Evolutionary conservation across 2,329 filamentous ascomycete species (phyloP).

Genomic region (Aspergillus amoenus): DNA sequence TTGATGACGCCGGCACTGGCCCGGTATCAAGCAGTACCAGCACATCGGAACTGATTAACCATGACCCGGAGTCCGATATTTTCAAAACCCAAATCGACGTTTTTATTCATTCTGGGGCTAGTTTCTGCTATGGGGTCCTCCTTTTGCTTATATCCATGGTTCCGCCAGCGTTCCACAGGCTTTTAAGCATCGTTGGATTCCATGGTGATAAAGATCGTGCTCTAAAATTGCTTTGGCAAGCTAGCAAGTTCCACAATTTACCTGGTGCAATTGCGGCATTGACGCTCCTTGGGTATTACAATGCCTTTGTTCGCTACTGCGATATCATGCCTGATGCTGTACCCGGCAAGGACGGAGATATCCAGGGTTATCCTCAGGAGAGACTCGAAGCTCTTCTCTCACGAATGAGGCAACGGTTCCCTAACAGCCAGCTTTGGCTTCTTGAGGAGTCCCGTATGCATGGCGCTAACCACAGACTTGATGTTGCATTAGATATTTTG

Average conservation of each 20-base stretch:
- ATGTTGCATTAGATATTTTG: slow-evolving; percentile 67
- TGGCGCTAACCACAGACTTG: slow-evolving; percentile 65
- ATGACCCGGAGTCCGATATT: slow-evolving; percentile 60
- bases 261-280: slow-evolving; percentile 89
- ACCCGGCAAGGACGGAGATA: slow-evolving; percentile 50
- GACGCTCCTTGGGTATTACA: slow-evolving; percentile 81
- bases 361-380: slow-evolving; percentile 70
- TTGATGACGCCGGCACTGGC: slow-evolving; percentile 18
- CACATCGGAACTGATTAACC: slow-evolving; percentile 34
- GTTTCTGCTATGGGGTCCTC: slow-evolving; percentile 85
- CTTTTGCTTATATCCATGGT: slow-evolving; percentile 88
- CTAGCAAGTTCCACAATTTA: slow-evolving; percentile 79
- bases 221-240: slow-evolving; percentile 84
- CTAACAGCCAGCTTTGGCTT: slow-evolving; percentile 79
- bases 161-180: slow-evolving; percentile 82
- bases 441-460: slow-evolving; percentile 82
- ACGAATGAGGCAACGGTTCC: slow-evolving; percentile 75
- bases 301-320: slow-evolving; percentile 78
- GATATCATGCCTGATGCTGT: slow-evolving; percentile 71
- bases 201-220: slow-evolving; percentile 82
- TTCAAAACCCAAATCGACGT: slow-evolving; percentile 76
- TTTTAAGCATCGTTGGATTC: slow-evolving; percentile 88
- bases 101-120: slow-evolving; percentile 85
- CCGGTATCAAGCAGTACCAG: slow-evolving; percentile 21
- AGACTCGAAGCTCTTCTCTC: slow-evolving; percentile 66